Evolutionary conservation across 2,329 filamentous ascomycete genomes (phyloP), one percentile per base, ranked within the genome.

Genomic region (Endoconidiophora polonica): DNA sequence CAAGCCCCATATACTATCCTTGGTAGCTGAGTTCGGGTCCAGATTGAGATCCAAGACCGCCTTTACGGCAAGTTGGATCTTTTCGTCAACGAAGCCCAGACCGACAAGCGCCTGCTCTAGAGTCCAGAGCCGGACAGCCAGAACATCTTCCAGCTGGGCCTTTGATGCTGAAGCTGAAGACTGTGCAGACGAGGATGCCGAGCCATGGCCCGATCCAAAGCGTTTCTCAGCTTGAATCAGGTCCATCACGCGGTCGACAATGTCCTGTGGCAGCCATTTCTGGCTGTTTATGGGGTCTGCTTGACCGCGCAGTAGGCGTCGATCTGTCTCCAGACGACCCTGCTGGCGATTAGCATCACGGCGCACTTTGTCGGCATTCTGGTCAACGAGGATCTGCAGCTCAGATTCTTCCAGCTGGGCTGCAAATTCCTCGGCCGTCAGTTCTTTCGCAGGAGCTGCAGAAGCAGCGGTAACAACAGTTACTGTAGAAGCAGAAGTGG

Each of bases 391-490:
- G 20, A 85, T 67, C 63, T 96, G 88, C 37, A 98, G 70, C 58
- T 94, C 86, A n/a, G 86, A 83, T 58, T 87, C 82, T 62, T 95
- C 86, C 14, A 96, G 74, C 59, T 94, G 86, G 55, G 70, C 79
- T 61, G 95, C 91, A 47, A 95, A 83, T 62, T 96, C 86, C 61
- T 95, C 90, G 1, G 90, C 82, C 45, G 77, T 86, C 56, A 90
- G 66, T 24, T 74, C 67, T 49, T 76, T 67, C 48, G 66, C 61
- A 36, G 55, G 24, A 18, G 53, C 54, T 6, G 56, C 41, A 18
- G 47, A 3, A 12, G 46, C 41, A 12, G 48, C 10, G 2, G 16
- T 39, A 16, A 45, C 42, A 36, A 36, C 39, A 42, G 40, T 26
- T 22, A 46, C 48, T 3, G 42, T 33, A 5, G 29, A 33, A 33